Percentiles rank a stretch among this genome's conserved stretches.
These are phyloP conservation scores for Hydnomerulius pinastri DNA, from an alignment of 768 basidiomycete species.

Conservation along the genomic window DNA sequence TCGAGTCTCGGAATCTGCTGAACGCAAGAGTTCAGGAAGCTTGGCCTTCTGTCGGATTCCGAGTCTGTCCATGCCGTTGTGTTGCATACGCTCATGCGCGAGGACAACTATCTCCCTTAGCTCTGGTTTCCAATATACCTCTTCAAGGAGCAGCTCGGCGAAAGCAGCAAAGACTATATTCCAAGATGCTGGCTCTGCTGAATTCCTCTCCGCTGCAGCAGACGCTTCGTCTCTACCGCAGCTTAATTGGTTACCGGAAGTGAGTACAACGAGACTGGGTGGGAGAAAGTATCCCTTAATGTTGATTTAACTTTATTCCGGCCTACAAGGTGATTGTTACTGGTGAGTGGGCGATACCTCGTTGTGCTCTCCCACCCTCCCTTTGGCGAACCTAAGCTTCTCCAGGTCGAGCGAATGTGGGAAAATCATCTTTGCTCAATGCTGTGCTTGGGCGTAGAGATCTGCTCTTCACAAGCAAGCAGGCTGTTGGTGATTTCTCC, in stretches of 20 bases:
- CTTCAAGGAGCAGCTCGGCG: conserved; percentile 13
- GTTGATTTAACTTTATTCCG: neutral
- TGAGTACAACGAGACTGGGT: conserved; percentile 13
- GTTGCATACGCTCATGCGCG: neutral
- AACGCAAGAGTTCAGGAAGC: no score
- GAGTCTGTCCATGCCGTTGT: conserved; percentile 20
- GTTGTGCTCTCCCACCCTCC: neutral
- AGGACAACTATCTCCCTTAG: neutral
- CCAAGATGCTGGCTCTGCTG: conserved; percentile 25
- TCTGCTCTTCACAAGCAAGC: conserved; percentile 66
- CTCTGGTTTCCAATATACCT: neutral
- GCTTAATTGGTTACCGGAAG: conserved; percentile 26
- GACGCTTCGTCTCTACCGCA: conserved; percentile 18
- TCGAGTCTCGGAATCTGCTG: no score
- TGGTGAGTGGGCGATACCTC: conserved; percentile 14
- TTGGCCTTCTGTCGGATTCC: no score
- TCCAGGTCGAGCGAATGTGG: conserved; percentile 74
- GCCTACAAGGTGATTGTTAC: conserved; percentile 27
- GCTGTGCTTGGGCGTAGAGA: conserved; percentile 59
- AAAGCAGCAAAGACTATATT: conserved; percentile 20
- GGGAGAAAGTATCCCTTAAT: conserved; percentile 1
- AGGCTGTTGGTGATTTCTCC: conserved; percentile 51
- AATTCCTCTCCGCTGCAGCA: conserved; percentile 28
- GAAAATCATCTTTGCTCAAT: conserved; percentile 76
- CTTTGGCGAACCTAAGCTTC: neutral